Evolutionary conservation across 176 grass and related monocot species (phyloP), one percentile per base, ranked within the genome.

Genomic region (Zizania latifolia): DNA sequence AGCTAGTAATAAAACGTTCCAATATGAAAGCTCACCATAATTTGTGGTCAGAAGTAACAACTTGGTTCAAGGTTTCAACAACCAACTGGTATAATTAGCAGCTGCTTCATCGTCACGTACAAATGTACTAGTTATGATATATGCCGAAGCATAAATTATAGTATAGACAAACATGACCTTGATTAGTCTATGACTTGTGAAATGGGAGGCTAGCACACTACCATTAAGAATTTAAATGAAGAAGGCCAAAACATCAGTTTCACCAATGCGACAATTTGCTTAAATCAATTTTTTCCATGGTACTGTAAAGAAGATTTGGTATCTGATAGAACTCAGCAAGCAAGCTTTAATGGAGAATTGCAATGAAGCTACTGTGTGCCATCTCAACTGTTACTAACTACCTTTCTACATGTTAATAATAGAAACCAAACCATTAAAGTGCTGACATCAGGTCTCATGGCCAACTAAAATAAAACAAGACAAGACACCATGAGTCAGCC

Each of bases 361-460:
- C 24, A 68, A 44, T 36, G 23, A 63, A 75, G 43, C 1, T 38
- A 57, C 38, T 5, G 11, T 45, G 21, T 27, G 26, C 34, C 14
- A 83, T 79, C 16, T 62, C 43, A 74, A 68, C 26, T 70, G 8
- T 21, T 53, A 53, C n/a, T 45, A 45, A 45, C 43, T 10, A 22
- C 19, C 17, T 53, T 53, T 2, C 39, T 16, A 51, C 41, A 46
- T 7, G 2, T 17, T 57, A 55, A 19, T 15, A 79, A 22, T 68
- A 22, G 19, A 53, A 21, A n/a, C 23, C 56, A 82, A 29, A 67
- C 26, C 28, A 67, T n/a, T n/a, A n/a, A n/a, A 84, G 55, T 33
- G 58, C 10, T 16, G 4, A 27, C 13, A 39, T 44, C 74, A 74
- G 5, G 33, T 13, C 16, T 55, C 40, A 35, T 26, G 61, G n/a